These are phyloP conservation scores for Myxozyma udenii DNA, from an alignment of 805 yeast genomes.

Conservation along the genomic window DNA sequence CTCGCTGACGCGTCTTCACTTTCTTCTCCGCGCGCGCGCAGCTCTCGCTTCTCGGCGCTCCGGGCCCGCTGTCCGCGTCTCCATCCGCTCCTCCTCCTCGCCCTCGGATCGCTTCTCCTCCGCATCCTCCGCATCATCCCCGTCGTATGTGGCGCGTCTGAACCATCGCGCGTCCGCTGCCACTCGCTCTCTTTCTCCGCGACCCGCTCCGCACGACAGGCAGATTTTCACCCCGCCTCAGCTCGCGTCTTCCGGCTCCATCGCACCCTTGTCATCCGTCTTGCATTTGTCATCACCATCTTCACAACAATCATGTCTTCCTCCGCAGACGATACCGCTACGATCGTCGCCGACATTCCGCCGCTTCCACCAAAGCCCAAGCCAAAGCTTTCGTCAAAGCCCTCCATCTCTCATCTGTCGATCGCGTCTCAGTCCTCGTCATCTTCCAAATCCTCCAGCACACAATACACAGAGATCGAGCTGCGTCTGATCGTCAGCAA, in stretches of 20 bases:
- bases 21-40: too few relatives aligned
- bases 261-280: neutral
- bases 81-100: neutral
- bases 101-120: neutral
- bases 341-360: too few relatives aligned
- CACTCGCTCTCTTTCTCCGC: slow-evolving; percentile 8
- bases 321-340: neutral
- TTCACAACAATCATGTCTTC: neutral
- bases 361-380: neutral
- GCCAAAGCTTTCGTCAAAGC: too few relatives aligned
- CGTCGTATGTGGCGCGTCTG: too few relatives aligned
- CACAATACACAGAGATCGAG: slow-evolving; percentile 14
- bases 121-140: too few relatives aligned
- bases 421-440: neutral
- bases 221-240: too few relatives aligned
- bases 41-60: too few relatives aligned
- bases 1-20: too few relatives aligned
- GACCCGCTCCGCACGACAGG: too few relatives aligned
- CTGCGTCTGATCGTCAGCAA: slow-evolving; percentile 17
- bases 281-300: neutral
- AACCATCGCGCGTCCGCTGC: slow-evolving; percentile 4
- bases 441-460: neutral
- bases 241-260: slow-evolving; percentile 1
- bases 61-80: neutral
- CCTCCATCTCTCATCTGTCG: neutral